Percentiles rank a stretch among this genome's conserved stretches.
Conservation (phyloP, 2,329 filamentous ascomycete genomes). For the Colletotrichum graminicola region DNA sequence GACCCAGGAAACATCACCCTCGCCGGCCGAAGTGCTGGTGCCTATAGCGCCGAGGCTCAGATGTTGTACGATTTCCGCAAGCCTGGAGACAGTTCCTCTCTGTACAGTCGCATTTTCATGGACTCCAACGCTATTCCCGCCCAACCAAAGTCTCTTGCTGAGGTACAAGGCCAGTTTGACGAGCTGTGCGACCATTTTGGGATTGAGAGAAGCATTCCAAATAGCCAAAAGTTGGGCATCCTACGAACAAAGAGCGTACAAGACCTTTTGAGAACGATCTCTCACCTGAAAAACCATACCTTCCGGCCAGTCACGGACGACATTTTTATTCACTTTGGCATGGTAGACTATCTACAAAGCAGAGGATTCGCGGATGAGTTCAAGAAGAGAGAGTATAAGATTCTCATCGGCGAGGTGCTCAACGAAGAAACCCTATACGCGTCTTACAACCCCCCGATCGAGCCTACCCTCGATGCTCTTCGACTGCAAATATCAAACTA, state of each 20-base stretch:
- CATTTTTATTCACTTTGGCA: conserved; percentile 53
- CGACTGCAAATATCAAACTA: conserved; percentile 57
- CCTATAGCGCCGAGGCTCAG: conserved; percentile 57
- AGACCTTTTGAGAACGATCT: conserved; percentile 52
- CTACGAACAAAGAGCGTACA: conserved; percentile 50
- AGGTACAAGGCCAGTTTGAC: conserved; percentile 56
- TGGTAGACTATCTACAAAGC: conserved; percentile 54
- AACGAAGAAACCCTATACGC: conserved; percentile 60
- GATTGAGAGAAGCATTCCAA: conserved; percentile 44
- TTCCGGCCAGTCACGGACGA: conserved; percentile 60
- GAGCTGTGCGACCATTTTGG: conserved; percentile 54
- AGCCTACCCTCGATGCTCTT: conserved; percentile 51
- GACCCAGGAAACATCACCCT: conserved; percentile 55
- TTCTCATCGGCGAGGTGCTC: conserved; percentile 58
- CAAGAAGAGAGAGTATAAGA: conserved; percentile 48
- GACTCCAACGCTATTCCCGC: conserved; percentile 60
- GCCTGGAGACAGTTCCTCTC: conserved; percentile 27
- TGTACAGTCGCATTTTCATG: conserved; percentile 56
- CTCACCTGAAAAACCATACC: conserved; percentile 58
- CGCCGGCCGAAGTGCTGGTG: conserved; percentile 59
- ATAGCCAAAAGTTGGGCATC: conserved; percentile 48
- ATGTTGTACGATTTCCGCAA: conserved; percentile 53
- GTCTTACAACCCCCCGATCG: conserved; percentile 53
- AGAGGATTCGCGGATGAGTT: conserved; percentile 55
- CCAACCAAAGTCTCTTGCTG: conserved; percentile 55